phyloP scores from a whole-genome alignment of 371 early-diverging fungal genomes.

The Neoconidiobolus thromboides region DNA sequence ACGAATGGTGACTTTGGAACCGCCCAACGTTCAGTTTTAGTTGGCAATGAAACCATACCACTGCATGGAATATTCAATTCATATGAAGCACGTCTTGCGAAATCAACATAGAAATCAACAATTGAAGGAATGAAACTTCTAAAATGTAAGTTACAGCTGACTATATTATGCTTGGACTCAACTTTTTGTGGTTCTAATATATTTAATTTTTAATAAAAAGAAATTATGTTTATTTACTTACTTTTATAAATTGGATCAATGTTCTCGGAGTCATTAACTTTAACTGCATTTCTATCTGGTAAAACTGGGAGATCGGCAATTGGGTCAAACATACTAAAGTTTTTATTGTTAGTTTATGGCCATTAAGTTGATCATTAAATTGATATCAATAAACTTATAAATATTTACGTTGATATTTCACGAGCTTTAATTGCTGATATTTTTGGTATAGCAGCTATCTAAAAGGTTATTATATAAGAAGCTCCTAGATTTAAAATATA shows the following conservation, averaged over 20 bases:
- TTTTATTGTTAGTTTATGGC: too few species aligned
- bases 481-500: too few species aligned
- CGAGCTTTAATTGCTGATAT: too few species aligned
- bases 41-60: slow-evolving; percentile 51
- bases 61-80: slow-evolving; percentile 56
- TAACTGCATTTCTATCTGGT: too few species aligned
- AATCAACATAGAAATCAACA: slow-evolving; percentile 72
- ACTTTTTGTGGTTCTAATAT: slow-evolving; percentile 19
- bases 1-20: slow-evolving; percentile 87
- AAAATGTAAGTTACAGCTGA: slow-evolving; percentile 52
- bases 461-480: too few species aligned
- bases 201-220: neutral
- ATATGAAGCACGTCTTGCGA: slow-evolving; percentile 63
- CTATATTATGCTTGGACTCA: slow-evolving; percentile 37
- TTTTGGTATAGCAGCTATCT: too few species aligned
- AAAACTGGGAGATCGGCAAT: too few species aligned
- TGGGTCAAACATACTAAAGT: too few species aligned
- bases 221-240: neutral
- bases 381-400: too few species aligned
- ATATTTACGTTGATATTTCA: too few species aligned
- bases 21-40: slow-evolving; percentile 69
- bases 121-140: slow-evolving; percentile 53
- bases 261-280: too few species aligned
- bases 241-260: slow-evolving; percentile 5
- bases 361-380: too few species aligned